Base-by-base conservation (phyloP, 768 basidiomycete genomes). In the Boletales sp. region DNA sequence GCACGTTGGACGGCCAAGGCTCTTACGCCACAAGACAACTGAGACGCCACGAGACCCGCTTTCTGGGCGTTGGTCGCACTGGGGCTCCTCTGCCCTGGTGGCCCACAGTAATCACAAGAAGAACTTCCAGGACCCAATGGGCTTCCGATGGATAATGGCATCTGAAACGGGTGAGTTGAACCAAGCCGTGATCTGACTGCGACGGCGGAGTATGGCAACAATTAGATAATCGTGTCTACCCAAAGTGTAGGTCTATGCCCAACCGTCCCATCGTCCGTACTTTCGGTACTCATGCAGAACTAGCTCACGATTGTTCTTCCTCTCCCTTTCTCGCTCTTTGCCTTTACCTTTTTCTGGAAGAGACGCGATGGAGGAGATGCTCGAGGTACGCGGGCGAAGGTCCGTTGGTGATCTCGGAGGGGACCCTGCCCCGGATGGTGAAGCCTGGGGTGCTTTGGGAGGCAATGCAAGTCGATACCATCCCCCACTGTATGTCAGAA, bases 211-310 rank as follows among this genome's bases (percentile, higher is more conserved):
- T 21, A 21, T 21, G 21, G 21, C 21, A 21, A 21, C 21, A 21
- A 21, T 21, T 21, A 21, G 21, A 21, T 21, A 21, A 21, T 21
- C 21, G 21, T 34, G 14, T 14, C 32, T 10, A 34, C 10, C 6
- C 14, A 34, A 10, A 34, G 33, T 4, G 14, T 11, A 34, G 28
- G 28, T 48, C 51, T 66, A 84, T 31, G 74, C 81, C 91, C 91
- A 94, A 0, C 90, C 91, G 73, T 94, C 91, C 89, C 90, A 92
- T 48, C 88, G 75, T 19, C 91, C 92, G 62, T 84, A 93, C 56
- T 86, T 76, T 55, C 90, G 72, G 66, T 84, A 94, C 64, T 94
- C 91, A 57, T 82, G 75, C 44, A 94, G 63, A 12, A 76, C 72
- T 63, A 91, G 85, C 28, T 85, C 81, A 42, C 82, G 74, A 51